phyloP scores from a whole-genome alignment of 2,329 filamentous ascomycete genomes.

The Diplocarpon rosae region DNA sequence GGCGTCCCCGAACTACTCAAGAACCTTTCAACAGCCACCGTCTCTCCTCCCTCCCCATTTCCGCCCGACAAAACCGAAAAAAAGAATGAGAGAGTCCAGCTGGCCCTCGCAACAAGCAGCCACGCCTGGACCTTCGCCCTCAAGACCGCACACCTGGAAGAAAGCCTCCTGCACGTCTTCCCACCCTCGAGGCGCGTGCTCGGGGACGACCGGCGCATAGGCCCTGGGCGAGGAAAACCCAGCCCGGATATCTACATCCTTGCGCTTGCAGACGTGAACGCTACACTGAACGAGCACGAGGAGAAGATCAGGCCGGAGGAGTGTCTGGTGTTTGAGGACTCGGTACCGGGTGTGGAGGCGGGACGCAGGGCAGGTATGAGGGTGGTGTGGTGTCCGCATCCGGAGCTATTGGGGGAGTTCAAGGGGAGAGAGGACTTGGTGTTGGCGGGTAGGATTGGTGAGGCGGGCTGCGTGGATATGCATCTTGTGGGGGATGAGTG shows the following conservation, averaged over 20 bases:
- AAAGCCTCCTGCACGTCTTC: slow-evolving; percentile 52
- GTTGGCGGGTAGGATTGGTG: slow-evolving; percentile 61
- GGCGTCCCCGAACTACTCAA: slow-evolving; percentile 62
- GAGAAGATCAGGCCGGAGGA: slow-evolving; percentile 65
- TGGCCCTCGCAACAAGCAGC: slow-evolving; percentile 75
- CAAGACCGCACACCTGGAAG: slow-evolving; percentile 37
- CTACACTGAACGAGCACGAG: slow-evolving; percentile 51
- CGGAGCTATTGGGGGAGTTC: slow-evolving; percentile 65
- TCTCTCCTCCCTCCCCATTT: not conserved
- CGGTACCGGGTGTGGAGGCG: slow-evolving; percentile 83
- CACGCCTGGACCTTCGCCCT: slow-evolving; percentile 30
- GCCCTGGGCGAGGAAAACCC: slow-evolving; percentile 77
- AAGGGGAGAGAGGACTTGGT: slow-evolving; percentile 68
- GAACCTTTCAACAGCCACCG: slow-evolving; percentile 34
- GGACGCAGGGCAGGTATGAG: slow-evolving; percentile 89
- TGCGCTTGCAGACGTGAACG: slow-evolving; percentile 76
- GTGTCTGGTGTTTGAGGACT: slow-evolving; percentile 94
- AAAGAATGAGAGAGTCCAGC: slow-evolving; percentile 35
- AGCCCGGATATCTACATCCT: slow-evolving; percentile 89
- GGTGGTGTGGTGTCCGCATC: slow-evolving; percentile 85
- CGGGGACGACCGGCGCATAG: slow-evolving; percentile 75
- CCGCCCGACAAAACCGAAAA: not conserved
- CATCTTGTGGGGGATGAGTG: slow-evolving; percentile 55
- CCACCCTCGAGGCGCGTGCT: slow-evolving; percentile 60
- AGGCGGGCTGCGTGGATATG: slow-evolving; percentile 29